Conservation (phyloP, 345 rosid species). For the Pistacia atlantica region DNA sequence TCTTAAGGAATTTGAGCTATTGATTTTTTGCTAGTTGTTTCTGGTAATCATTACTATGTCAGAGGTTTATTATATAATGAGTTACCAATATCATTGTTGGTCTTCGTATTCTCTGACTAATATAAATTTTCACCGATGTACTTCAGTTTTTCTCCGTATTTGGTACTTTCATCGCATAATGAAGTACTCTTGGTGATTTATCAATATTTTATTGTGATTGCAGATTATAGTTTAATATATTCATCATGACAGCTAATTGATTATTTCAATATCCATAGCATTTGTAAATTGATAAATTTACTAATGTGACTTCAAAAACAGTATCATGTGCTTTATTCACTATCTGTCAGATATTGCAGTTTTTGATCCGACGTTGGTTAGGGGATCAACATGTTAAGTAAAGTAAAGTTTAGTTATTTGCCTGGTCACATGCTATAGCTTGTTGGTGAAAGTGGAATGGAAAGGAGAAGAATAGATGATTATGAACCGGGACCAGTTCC, state of each 20-base stretch:
- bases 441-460: constrained; percentile 57
- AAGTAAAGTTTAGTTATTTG: constrained; percentile 10
- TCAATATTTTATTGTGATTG: background rate
- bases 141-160: background rate
- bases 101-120: background rate
- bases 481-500: constrained; percentile 69
- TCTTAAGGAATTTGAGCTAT: background rate
- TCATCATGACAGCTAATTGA: background rate
- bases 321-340: constrained; percentile 3
- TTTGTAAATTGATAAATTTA: background rate
- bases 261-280: too few species aligned
- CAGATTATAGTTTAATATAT: background rate
- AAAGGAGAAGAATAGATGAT: constrained; percentile 59
- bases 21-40: background rate
- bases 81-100: background rate
- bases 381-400: constrained; percentile 34
- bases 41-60: background rate
- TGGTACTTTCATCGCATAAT: background rate
- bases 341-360: constrained; percentile 21
- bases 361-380: constrained; percentile 12
- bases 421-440: constrained; percentile 17
- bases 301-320: background rate
- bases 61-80: background rate
- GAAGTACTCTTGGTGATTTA: background rate
- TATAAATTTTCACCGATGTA: background rate